Conservation (phyloP, 768 basidiomycete species). For the Termitomyces sp. region DNA sequence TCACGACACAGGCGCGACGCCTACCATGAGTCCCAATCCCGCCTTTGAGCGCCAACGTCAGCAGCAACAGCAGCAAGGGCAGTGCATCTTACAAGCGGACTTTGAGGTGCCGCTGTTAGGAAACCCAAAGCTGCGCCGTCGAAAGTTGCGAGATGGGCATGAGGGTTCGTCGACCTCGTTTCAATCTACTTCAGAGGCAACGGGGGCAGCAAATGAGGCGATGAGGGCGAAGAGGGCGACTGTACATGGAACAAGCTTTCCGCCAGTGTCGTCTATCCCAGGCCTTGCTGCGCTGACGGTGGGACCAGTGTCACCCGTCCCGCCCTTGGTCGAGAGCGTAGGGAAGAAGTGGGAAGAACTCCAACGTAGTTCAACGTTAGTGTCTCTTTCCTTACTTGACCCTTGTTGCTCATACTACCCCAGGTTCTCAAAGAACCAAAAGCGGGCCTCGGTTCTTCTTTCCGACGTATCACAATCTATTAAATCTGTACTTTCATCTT, state of each 20-base stretch:
- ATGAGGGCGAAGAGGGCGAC: slow-evolving; percentile 9
- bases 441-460: slow-evolving; percentile 60
- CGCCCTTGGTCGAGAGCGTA: slow-evolving; percentile 52
- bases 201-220: not conserved
- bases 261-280: slow-evolving; percentile 33
- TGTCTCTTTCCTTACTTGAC: slow-evolving; percentile 14
- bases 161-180: not conserved
- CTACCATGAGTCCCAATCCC: slow-evolving; percentile 43
- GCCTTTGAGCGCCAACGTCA: slow-evolving; percentile 26
- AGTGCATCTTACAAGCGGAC: not conserved
- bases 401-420: not conserved
- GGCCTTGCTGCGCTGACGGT: slow-evolving; percentile 28
- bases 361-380: slow-evolving; percentile 49
- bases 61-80: slow-evolving; percentile 16
- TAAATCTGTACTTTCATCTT: slow-evolving; percentile 39
- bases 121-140: slow-evolving; percentile 15
- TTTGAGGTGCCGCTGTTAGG: slow-evolving; percentile 5
- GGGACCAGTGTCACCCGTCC: slow-evolving; percentile 15
- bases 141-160: slow-evolving; percentile 18
- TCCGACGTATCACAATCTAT: slow-evolving; percentile 59
- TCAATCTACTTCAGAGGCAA: not conserved
- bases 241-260: slow-evolving; percentile 16
- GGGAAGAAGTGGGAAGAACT: slow-evolving; percentile 59
- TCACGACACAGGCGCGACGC: slow-evolving; percentile 44
- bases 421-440: slow-evolving; percentile 64